These are phyloP conservation scores for Exophiala aquamarina DNA, from an alignment of 2,329 filamentous ascomycete species.

Conservation along the genomic window DNA sequence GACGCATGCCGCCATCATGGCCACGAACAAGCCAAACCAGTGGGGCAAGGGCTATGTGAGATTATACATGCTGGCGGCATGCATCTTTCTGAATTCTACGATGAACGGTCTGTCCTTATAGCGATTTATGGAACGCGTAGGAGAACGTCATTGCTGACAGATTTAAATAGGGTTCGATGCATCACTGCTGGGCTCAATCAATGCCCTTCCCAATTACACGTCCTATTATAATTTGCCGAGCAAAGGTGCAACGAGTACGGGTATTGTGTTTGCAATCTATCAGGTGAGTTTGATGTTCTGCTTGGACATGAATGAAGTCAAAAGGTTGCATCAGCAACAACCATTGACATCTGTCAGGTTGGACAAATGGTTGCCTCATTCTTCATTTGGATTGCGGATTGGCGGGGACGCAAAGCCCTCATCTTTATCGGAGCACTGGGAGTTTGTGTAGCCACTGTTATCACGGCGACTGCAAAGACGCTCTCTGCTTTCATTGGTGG, in stretches of 20 bases:
- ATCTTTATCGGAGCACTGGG: conserved; percentile 36
- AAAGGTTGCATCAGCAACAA: no score
- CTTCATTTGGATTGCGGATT: conserved; percentile 37
- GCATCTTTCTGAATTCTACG: conserved; percentile 24
- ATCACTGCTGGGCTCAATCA: conserved; percentile 49
- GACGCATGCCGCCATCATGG: conserved; percentile 7
- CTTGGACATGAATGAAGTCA: no score
- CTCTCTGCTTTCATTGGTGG: conserved; percentile 46
- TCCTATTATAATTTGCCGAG: conserved; percentile 50
- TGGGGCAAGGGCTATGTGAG: conserved; percentile 19
- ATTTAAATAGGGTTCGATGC: conserved; percentile 51
- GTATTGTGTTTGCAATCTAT: conserved; percentile 48
- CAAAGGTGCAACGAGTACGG: conserved; percentile 31
- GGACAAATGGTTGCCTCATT: conserved; percentile 42
- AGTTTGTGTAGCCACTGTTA: conserved; percentile 37
- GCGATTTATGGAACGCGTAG: no score
- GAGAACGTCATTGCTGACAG: not conserved
- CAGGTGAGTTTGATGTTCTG: no score
- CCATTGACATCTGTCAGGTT: conserved; percentile 29
- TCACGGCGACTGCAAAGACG: conserved; percentile 35
- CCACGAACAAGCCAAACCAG: conserved; percentile 12
- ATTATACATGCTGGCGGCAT: conserved; percentile 18
- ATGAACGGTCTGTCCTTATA: conserved; percentile 19
- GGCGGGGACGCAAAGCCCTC: conserved; percentile 33
- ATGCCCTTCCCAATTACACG: conserved; percentile 57